Evolutionary conservation across 1,139 yeast species (phyloP).

Genomic region (Blastobotrys petasosporus): DNA sequence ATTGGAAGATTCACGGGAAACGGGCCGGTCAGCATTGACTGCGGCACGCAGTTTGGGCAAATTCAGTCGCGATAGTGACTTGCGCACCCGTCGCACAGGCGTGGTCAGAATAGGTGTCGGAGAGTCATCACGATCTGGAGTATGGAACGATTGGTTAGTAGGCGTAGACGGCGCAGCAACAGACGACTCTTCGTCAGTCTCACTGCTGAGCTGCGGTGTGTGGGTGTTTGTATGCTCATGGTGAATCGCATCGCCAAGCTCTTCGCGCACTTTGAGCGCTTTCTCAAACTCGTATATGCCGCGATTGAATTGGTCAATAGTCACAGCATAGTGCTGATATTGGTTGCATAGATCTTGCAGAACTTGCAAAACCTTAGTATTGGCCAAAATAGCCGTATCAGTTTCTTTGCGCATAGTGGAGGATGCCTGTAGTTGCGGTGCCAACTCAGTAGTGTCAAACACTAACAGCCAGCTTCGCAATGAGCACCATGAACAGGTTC

Average conservation of each 20-base stretch:
- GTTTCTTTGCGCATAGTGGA: not conserved
- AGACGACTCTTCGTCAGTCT: no score
- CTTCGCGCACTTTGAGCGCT: constrained; percentile 12
- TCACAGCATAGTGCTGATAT: constrained; percentile 14
- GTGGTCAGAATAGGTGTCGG: not conserved
- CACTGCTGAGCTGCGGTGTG: no score
- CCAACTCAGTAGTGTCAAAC: not conserved
- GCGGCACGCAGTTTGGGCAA: constrained; percentile 1
- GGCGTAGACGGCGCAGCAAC: no score
- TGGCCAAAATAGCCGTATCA: not conserved
- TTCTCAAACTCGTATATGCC: constrained; percentile 19
- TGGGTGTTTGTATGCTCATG: not conserved
- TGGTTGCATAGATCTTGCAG: constrained; percentile 15
- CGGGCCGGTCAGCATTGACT: not conserved
- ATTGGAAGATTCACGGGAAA: not conserved
- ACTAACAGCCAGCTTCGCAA: constrained; percentile 23
- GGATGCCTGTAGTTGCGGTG: not conserved
- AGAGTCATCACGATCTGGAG: not conserved
- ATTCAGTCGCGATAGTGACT: constrained; percentile 7
- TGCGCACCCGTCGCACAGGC: constrained; percentile 4
- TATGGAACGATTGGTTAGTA: not conserved
- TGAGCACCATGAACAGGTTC: constrained; percentile 22
- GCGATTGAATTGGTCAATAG: constrained; percentile 15
- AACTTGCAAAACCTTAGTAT: constrained; percentile 13
- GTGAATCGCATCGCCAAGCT: constrained; percentile 11